Evolutionary conservation across 2,329 filamentous ascomycete species (phyloP), one percentile per base, ranked within the genome.

Genomic region (Beauveria sp.): DNA sequence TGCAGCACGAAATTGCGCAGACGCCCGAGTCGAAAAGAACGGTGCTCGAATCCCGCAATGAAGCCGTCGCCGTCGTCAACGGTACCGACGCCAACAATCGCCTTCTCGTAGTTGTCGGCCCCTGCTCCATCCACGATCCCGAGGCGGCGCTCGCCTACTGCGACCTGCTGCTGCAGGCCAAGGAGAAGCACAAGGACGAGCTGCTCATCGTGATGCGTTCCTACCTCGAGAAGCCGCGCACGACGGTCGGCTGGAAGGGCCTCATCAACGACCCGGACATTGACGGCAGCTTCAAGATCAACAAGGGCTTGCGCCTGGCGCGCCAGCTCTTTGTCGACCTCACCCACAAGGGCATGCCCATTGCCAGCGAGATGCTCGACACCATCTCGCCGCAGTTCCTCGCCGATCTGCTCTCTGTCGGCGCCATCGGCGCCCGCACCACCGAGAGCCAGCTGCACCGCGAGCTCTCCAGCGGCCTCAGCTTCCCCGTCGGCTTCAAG

Each of bases 211-310:
- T 99, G 71, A 99, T 99, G 95, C 91, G 95, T 69, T 92, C 93
- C 72, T 99, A 99, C 84, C 88, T 99, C 57, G 95, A 99, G 82
- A 99, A 99, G 83, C 95, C 95, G 47, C 88, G 95, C 64, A 99
- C 95, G 53, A 99, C 95, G 0, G 93, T 99, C 56, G 95, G 95
- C 73, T 99, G 95, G 95, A 99, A 99, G 80, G 95, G 95, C 58
- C 82, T 99, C 74, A 97, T 99, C 83, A 99, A 99, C 78, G 95
- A 99, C 76, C 95, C 95, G 3, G 93, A 98, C 71, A 96, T 99
- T 73, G 91, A 99, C 76, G 88, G 93, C 75, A 95, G 89, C 72
- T 99, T 90, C 88, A 86, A 96, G 80, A 99, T 99, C 81, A 99
- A 99, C 86, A 98, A 98, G 83, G 95, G 95, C 60, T 84, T 99